These are phyloP conservation scores for Monosporascus sp. DNA, from an alignment of 2,329 filamentous ascomycete genomes.

Conservation along the genomic window DNA sequence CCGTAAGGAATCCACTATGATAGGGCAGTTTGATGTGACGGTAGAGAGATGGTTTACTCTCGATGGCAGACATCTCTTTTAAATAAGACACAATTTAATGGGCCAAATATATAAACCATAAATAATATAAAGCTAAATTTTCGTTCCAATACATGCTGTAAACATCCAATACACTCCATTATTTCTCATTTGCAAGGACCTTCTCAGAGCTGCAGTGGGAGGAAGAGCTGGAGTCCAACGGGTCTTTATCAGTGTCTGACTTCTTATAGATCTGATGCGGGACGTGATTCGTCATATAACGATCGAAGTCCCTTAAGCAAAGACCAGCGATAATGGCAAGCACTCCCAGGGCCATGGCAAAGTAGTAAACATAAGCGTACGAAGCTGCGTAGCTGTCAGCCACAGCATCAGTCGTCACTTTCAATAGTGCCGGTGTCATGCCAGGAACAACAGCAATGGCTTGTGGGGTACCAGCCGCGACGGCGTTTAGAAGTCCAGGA, in stretches of 20 bases:
- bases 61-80: no score
- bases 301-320: slow-evolving; percentile 12
- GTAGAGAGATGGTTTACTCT: no score
- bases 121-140: no score
- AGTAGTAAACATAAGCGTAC: slow-evolving; percentile 15
- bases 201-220: no score
- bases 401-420: slow-evolving; percentile 4
- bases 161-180: no score
- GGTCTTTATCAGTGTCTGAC: slow-evolving; percentile 11
- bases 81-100: no score
- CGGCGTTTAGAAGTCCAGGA: slow-evolving; percentile 1
- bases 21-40: no score
- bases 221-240: background rate
- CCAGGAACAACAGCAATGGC: slow-evolving; percentile 11
- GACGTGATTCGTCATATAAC: slow-evolving; percentile 13
- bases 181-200: no score
- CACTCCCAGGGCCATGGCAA: slow-evolving; percentile 8
- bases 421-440: slow-evolving; percentile 10
- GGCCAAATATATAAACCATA: no score
- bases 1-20: no score
- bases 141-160: no score
- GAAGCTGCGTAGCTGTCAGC: slow-evolving; percentile 10
- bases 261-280: slow-evolving; percentile 12
- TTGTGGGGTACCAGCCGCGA: slow-evolving; percentile 4
- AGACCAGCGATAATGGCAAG: slow-evolving; percentile 8